Conservation (phyloP, 306 rosid species). For the Ceratonia siliqua region DNA sequence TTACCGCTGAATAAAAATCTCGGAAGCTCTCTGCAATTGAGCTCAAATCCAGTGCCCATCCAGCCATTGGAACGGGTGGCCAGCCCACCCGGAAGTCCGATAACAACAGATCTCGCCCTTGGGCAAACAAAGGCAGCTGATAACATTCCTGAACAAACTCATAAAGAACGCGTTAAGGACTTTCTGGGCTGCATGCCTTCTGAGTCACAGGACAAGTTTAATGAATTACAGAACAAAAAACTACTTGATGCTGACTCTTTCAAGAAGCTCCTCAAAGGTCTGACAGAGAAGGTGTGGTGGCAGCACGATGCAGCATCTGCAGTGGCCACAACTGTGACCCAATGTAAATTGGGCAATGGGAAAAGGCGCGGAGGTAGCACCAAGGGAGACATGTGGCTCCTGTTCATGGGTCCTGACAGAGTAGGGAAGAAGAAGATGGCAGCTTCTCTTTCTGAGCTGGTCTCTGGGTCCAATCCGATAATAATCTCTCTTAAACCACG, state of each 20-base stretch:
- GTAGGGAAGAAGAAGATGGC: constrained; percentile 98
- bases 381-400: constrained; percentile 84
- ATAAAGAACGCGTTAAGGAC: constrained; percentile 61
- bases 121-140: constrained; percentile 62
- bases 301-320: constrained; percentile 92
- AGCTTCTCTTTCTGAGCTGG: constrained; percentile 74
- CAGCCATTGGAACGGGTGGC: constrained; percentile 46
- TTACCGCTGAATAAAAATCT: constrained; percentile 62
- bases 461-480: constrained; percentile 71
- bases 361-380: constrained; percentile 53
- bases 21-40: constrained; percentile 59
- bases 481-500: constrained; percentile 60
- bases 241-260: constrained; percentile 68
- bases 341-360: constrained; percentile 74
- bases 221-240: constrained; percentile 56
- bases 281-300: constrained; percentile 96
- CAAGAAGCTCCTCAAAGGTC: constrained; percentile 74
- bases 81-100: constrained; percentile 54
- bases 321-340: constrained; percentile 77
- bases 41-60: constrained; percentile 42
- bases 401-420: constrained; percentile 85
- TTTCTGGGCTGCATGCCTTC: constrained; percentile 69
- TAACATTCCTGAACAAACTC: constrained; percentile 42
- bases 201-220: constrained; percentile 61
- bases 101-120: constrained; percentile 74